phyloP scores from a whole-genome alignment of 2,329 filamentous ascomycete genomes.

The Colletotrichum tropicale region DNA sequence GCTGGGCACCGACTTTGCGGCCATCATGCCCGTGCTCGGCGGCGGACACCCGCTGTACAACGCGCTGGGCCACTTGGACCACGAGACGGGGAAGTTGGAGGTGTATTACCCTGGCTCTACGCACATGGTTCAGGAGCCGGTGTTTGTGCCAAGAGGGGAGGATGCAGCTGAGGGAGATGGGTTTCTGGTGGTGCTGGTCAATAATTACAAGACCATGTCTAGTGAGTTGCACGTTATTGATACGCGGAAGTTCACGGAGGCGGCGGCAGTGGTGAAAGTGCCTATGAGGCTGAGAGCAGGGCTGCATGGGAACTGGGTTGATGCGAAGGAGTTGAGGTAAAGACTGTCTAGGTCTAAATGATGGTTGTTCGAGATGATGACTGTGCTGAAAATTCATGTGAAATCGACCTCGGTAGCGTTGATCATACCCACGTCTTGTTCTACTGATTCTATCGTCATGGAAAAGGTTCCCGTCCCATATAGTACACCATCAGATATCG shows the following conservation, averaged over 20 bases:
- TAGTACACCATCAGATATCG: neutral
- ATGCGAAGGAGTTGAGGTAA: neutral
- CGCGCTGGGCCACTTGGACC: slow-evolving; percentile 33
- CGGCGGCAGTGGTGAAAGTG: slow-evolving; percentile 4
- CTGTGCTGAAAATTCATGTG: neutral
- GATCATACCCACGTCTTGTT: fast-evolving
- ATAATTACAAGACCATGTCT: slow-evolving; percentile 19
- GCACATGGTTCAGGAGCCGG: slow-evolving; percentile 45
- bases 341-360: neutral
- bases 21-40: slow-evolving; percentile 21
- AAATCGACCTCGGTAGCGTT: neutral
- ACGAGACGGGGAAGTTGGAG: slow-evolving; percentile 26
- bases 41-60: slow-evolving; percentile 32
- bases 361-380: neutral
- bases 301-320: slow-evolving; percentile 10
- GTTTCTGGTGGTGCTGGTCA: slow-evolving; percentile 36
- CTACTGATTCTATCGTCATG: neutral
- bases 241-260: neutral
- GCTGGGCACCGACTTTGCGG: slow-evolving; percentile 5
- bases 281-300: neutral
- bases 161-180: slow-evolving; percentile 41
- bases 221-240: slow-evolving; percentile 13
- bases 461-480: neutral
- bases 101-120: slow-evolving; percentile 35
- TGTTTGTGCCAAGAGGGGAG: slow-evolving; percentile 40